phyloP scores from a whole-genome alignment of 345 rosid species.

The Corchorus olitorius region DNA sequence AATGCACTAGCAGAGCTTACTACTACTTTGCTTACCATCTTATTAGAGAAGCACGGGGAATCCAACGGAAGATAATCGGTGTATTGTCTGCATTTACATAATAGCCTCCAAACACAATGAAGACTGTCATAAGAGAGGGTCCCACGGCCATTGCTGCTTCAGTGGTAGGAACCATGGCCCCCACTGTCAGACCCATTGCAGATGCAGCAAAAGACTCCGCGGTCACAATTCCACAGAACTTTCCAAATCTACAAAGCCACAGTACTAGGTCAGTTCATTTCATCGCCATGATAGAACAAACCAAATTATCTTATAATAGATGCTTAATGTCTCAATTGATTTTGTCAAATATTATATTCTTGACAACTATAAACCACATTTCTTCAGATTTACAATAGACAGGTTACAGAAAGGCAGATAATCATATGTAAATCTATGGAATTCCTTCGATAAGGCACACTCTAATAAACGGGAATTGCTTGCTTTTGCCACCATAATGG shows the following conservation, averaged over 20 bases:
- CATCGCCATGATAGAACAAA: not conserved
- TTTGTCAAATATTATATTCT: constrained; percentile 5
- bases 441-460: not conserved
- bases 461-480: not conserved
- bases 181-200: constrained; percentile 98
- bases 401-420: not conserved
- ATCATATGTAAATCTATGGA: not conserved
- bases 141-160: constrained; percentile 99
- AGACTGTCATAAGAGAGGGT: constrained; percentile 97
- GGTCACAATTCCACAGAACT: constrained; percentile 91
- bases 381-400: not conserved
- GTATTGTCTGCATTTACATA: constrained; percentile 87
- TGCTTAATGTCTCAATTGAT: not conserved
- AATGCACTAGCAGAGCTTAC: not conserved
- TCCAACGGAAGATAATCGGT: constrained; percentile 90
- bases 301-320: constrained; percentile 1
- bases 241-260: constrained; percentile 62
- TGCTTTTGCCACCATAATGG: not conserved
- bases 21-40: constrained; percentile 60
- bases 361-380: constrained; percentile 7
- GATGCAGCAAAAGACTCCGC: constrained; percentile 97
- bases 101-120: constrained; percentile 92
- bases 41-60: constrained; percentile 84
- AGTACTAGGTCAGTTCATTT: constrained; percentile 22
- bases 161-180: constrained; percentile 94